A percentile compares a stretch with the other conserved stretches of the same genome.
Evolutionary conservation across 2,329 filamentous ascomycete genomes (phyloP).

Genomic region (Trichophyton benhamiae): DNA sequence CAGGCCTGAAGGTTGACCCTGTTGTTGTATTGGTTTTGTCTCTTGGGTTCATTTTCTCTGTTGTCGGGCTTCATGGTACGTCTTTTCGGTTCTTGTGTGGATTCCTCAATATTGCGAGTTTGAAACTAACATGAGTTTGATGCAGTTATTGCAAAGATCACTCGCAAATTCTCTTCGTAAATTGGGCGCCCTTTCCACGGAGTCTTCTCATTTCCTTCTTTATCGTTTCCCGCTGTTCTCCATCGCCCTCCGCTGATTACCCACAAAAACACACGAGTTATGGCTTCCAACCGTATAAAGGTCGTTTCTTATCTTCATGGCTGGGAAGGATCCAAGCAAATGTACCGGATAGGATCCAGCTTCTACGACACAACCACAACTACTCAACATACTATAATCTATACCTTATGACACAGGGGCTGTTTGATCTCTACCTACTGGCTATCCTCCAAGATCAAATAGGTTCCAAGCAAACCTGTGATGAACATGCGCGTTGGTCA

Average conservation of each 20-base stretch:
- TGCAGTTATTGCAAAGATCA: conserved; percentile 87
- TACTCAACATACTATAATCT: neutral
- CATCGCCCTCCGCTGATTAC: neutral
- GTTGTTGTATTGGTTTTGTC: conserved; percentile 94
- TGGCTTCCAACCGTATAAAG: neutral
- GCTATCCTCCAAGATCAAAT: neutral
- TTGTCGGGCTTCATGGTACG: conserved; percentile 93
- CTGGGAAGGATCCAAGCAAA: neutral
- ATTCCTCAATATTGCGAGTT: neutral
- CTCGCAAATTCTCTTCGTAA: conserved; percentile 60
- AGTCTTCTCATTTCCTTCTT: neutral
- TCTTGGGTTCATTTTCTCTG: conserved; percentile 96
- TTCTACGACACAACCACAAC: neutral
- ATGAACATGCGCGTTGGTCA: neutral
- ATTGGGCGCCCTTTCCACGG: neutral
- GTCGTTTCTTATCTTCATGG: neutral
- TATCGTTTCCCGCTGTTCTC: neutral
- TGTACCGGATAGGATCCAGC: neutral
- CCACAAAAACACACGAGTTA: neutral
- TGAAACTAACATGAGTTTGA: conserved; percentile 5
- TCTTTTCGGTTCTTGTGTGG: conserved; percentile 14
- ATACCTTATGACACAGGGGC: neutral
- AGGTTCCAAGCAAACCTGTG: neutral
- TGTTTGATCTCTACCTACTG: neutral
- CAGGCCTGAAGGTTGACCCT: conserved; percentile 92